Conservation (phyloP, 2,329 filamentous ascomycete species). For the Chaetomium sp. region DNA sequence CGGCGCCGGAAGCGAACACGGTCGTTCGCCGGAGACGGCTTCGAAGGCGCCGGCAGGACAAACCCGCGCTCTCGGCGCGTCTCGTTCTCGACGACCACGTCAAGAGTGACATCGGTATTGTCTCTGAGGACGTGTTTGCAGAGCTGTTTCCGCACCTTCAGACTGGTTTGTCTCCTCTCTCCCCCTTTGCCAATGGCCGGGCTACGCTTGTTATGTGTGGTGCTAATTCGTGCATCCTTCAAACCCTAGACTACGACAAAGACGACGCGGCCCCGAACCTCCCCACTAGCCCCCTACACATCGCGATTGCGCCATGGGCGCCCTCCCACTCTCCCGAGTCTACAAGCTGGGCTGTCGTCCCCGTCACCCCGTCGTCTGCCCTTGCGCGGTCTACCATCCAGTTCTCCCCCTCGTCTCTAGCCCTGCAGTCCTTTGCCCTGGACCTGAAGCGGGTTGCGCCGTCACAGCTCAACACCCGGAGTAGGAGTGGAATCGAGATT, state of each 20-base stretch:
- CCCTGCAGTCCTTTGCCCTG: constrained; percentile 72
- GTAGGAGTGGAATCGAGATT: constrained; percentile 75
- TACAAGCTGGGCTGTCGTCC: constrained; percentile 77
- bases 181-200: constrained; percentile 9
- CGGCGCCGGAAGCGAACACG: constrained; percentile 23
- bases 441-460: constrained; percentile 66
- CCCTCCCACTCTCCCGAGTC: constrained; percentile 53
- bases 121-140: constrained; percentile 79
- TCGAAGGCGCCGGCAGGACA: constrained; percentile 57
- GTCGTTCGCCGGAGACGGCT: constrained; percentile 34
- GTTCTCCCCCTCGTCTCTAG: constrained; percentile 65
- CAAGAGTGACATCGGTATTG: constrained; percentile 74
- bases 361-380: constrained; percentile 58
- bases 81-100: constrained; percentile 80
- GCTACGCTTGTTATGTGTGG: not conserved
- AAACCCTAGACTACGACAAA: constrained; percentile 23
- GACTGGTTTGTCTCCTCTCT: constrained; percentile 39
- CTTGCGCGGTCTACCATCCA: constrained; percentile 73
- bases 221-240: constrained; percentile 12
- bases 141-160: constrained; percentile 67
- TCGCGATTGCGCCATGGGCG: constrained; percentile 69
- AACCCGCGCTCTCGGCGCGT: constrained; percentile 69
- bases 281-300: constrained; percentile 46
- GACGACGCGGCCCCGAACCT: constrained; percentile 27
- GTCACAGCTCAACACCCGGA: constrained; percentile 65